Base-by-base conservation (phyloP, 345 rosid genomes). In the Gossypium longicalyx region DNA sequence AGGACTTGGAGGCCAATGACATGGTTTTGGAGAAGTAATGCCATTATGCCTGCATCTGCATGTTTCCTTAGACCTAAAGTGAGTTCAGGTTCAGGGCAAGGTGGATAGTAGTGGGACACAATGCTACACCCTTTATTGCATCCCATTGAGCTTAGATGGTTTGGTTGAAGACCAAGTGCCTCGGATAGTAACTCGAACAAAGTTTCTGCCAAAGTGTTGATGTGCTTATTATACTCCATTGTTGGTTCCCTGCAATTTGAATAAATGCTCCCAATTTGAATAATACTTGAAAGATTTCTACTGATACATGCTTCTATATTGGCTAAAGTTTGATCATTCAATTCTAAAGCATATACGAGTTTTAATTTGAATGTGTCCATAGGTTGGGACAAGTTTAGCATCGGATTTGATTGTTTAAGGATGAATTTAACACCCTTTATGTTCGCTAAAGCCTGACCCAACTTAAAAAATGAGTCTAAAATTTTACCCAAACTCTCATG, bases 51-150 rank as follows among this genome's bases (percentile, higher is more conserved):
- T 25, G 77, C 16, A 52, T 84, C 87, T 13, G 82, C 49, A 48
- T 80, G 86, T 29, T 64, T 43, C 58, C 65, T 73, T 20, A 22
- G 0, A 2, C 84, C 86, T 16, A 70, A 11, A 22, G 86, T 74
- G 64, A 52, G 67, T 4, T 82, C 82, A 1, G 85, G 82, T 49
- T 82, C 79, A 1, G 87, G 83, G 63, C 85, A 77, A 5, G 78
- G 27, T n/a, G 83, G 87, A 56, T 84, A 80, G 71, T 81, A 82
- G 47, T 80, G 79, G 15, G 83, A 41, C 1, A 65, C 1, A 2
- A 73, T 4, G 41, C 15, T 62, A 13, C 77, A 43, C 2, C 62
- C 80, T 44, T 82, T 79, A 3, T 60, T 61, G 0, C 73, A 80
- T 8, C 74, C 85, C 62, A 82, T 73, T 2, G 77, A 77, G 49